Base-by-base conservation (phyloP, 768 basidiomycete genomes). In the Mrakia frigida region DNA sequence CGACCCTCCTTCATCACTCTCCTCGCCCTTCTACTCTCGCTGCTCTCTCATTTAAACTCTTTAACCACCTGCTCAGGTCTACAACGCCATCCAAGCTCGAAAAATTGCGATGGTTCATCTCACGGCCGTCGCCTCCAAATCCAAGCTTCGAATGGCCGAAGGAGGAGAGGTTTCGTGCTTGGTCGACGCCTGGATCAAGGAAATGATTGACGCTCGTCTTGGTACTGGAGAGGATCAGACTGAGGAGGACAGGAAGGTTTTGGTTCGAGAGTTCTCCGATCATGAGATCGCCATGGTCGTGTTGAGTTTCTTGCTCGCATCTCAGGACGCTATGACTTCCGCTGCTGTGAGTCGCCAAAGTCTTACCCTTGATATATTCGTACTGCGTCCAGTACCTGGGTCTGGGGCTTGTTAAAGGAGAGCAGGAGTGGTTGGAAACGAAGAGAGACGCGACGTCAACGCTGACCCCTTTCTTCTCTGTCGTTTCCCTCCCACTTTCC, bases 321-420 rank as follows among this genome's bases (percentile, higher is more conserved):
- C 90, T 35, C 93, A 97, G 86, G 97, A 99, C 82, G 97, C 97
- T 68, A 98, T 99, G 97, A 93, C 92, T 83, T 94, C 92, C 77
- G 95, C 94, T 70, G 85, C 97, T 80, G 68, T 70, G 37, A 39
- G 50, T 63, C 0, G 5, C 16, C 46, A 2, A 41, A 6, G 11
- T 41, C n/a, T n/a, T n/a, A n/a, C n/a, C n/a, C n/a, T n/a, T n/a
- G n/a, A n/a, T n/a, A n/a, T n/a, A n/a, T n/a, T n/a, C n/a, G n/a
- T n/a, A n/a, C n/a, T n/a, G n/a, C n/a, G n/a, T n/a, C n/a, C n/a
- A n/a, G n/a, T n/a, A n/a, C n/a, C n/a, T n/a, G n/a, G n/a, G n/a
- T n/a, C n/a, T n/a, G n/a, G n/a, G n/a, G n/a, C n/a, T n/a, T n/a
- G n/a, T n/a, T n/a, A n/a, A n/a, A 23, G 23, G 50, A 52, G 23